phyloP scores from a whole-genome alignment of 2,329 filamentous ascomycete species.

The Arthrinium phaeospermum region DNA sequence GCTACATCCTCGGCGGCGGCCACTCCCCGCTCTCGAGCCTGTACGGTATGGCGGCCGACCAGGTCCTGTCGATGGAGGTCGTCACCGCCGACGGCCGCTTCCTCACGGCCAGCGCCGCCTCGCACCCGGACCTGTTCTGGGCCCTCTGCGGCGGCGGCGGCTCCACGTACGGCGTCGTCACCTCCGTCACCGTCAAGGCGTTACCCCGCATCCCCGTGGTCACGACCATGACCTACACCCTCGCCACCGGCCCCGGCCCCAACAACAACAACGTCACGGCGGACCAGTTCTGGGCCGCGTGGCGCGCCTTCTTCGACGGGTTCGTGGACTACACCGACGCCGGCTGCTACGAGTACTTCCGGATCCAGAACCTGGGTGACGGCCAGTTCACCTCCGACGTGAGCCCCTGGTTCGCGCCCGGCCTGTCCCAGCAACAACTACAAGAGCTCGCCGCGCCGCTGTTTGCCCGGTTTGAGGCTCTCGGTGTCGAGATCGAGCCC shows the following conservation, averaged over 20 bases:
- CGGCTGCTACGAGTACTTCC: slow-evolving; percentile 28
- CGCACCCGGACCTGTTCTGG: slow-evolving; percentile 57
- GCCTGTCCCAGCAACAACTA: slow-evolving; percentile 31
- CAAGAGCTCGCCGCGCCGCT: slow-evolving; percentile 39
- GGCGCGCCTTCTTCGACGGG: slow-evolving; percentile 40
- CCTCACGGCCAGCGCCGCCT: slow-evolving; percentile 48
- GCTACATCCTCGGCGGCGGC: slow-evolving; percentile 64
- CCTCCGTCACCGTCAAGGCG: slow-evolving; percentile 32
- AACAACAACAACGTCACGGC: slow-evolving; percentile 33
- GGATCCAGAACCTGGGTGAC: slow-evolving; percentile 31
- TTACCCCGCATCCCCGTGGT: slow-evolving; percentile 28
- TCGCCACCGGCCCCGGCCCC: slow-evolving; percentile 30
- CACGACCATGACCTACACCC: slow-evolving; percentile 28
- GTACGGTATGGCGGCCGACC: slow-evolving; percentile 65
- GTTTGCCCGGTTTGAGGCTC: slow-evolving; percentile 32
- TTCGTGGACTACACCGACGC: slow-evolving; percentile 40
- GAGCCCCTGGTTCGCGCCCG: slow-evolving; percentile 40
- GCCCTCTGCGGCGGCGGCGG: slow-evolving; percentile 56
- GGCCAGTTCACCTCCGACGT: slow-evolving; percentile 37
- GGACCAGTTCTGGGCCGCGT: slow-evolving; percentile 34
- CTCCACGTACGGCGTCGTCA: slow-evolving; percentile 55
- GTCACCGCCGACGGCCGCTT: slow-evolving; percentile 54
- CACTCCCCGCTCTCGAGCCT: slow-evolving; percentile 57
- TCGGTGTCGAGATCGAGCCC: slow-evolving; percentile 32
- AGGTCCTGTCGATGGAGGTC: slow-evolving; percentile 54